Conservation (phyloP, 2,329 filamentous ascomycete species). For the Tolypocladium inflatum region DNA sequence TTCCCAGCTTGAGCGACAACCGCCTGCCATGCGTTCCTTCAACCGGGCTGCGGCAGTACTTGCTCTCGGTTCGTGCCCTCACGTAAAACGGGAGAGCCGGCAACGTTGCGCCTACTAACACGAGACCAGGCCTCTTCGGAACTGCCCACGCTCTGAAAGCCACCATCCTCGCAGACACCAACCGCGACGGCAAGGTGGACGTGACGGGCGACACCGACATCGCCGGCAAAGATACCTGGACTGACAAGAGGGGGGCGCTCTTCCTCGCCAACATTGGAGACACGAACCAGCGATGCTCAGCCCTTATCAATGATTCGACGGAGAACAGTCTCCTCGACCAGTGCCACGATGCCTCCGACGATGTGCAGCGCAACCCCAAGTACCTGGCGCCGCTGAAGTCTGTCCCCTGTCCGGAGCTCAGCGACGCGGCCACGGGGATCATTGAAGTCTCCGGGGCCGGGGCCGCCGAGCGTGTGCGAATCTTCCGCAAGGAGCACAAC, state of each 20-base stretch:
- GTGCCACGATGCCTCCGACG: slow-evolving; percentile 26
- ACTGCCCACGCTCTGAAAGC: background rate
- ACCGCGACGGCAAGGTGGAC: slow-evolving; percentile 23
- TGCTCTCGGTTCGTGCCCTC: background rate
- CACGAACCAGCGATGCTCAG: slow-evolving; percentile 18
- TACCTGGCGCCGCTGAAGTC: slow-evolving; percentile 22
- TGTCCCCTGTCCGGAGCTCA: slow-evolving; percentile 12
- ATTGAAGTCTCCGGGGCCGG: slow-evolving; percentile 7
- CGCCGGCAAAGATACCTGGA: slow-evolving; percentile 14
- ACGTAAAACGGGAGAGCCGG: background rate
- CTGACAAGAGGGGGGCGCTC: slow-evolving; percentile 17
- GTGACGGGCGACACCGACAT: slow-evolving; percentile 10
- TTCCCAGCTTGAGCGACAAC: background rate
- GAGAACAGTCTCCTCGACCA: slow-evolving; percentile 15
- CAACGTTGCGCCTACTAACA: background rate
- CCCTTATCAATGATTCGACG: slow-evolving; percentile 3
- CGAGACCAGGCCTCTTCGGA: background rate
- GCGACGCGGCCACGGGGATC: slow-evolving; percentile 6
- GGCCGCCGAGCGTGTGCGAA: slow-evolving; percentile 11
- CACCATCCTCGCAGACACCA: slow-evolving; percentile 22
- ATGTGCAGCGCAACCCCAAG: slow-evolving; percentile 18
- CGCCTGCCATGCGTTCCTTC: background rate
- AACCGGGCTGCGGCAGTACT: background rate
- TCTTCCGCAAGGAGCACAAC: slow-evolving; percentile 14
- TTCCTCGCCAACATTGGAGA: slow-evolving; percentile 28